phyloP scores from a whole-genome alignment of 139 green algal species.

The Tetradesmus obliquus region DNA sequence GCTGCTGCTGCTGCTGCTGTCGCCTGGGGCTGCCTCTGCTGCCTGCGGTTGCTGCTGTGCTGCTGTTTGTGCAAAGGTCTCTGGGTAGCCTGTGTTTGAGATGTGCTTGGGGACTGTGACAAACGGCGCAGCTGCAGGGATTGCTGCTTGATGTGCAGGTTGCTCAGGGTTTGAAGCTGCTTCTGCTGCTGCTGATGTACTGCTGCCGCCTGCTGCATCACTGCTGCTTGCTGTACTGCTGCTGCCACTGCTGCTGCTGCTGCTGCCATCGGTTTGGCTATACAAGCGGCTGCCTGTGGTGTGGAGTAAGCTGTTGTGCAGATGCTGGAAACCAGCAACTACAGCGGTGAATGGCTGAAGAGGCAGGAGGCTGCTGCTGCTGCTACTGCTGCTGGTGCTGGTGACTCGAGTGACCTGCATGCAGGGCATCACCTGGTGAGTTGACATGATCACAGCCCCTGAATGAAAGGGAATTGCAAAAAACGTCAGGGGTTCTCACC shows the following conservation, averaged over 20 bases:
- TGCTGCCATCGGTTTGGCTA: neutral
- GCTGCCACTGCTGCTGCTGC: neutral
- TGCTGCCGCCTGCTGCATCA: neutral
- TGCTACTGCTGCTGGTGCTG: neutral
- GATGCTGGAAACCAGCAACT: neutral
- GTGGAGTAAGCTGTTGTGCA: neutral
- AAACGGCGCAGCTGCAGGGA: neutral
- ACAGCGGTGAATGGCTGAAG: neutral
- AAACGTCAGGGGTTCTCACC: neutral
- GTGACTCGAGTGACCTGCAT: neutral
- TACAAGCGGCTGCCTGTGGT: neutral
- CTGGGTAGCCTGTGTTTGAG: neutral
- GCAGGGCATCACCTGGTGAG: neutral
- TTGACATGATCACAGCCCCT: neutral
- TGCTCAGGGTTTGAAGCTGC: neutral
- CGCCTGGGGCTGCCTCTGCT: neutral
- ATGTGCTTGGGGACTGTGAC: neutral
- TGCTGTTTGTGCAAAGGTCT: neutral
- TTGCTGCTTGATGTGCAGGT: neutral
- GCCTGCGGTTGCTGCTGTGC: neutral
- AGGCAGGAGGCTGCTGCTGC: neutral
- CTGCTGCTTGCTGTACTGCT: neutral
- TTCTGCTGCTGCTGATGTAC: neutral
- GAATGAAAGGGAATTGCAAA: neutral
- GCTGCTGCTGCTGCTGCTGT: neutral